These are phyloP conservation scores for Stephania yunnanensis DNA, from an alignment of 164 flowering plant species.

Conservation along the genomic window DNA sequence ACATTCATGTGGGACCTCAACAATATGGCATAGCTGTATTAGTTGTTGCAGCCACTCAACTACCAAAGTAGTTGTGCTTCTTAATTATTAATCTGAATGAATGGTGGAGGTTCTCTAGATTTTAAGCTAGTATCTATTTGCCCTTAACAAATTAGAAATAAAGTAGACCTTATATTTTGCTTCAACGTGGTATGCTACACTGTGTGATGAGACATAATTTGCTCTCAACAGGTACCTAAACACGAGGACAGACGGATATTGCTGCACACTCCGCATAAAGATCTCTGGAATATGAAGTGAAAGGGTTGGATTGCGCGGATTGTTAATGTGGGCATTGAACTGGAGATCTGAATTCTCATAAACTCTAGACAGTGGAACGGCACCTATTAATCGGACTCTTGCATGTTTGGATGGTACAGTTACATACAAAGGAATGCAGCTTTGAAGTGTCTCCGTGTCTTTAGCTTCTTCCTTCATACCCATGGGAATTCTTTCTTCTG, in stretches of 20 bases:
- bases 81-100: background rate
- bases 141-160: background rate
- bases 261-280: background rate
- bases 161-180: background rate
- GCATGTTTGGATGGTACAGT: background rate
- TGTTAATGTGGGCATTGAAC: too few relatives aligned
- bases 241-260: background rate
- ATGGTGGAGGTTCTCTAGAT: background rate
- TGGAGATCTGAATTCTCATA: too few relatives aligned
- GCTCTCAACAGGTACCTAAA: background rate
- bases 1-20: background rate
- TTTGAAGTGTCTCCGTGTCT: background rate
- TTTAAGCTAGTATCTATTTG: background rate
- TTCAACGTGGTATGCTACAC: background rate
- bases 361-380: too few relatives aligned
- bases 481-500: background rate
- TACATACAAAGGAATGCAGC: background rate
- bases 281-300: background rate
- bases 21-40: background rate
- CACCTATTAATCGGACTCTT: too few relatives aligned
- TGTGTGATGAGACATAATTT: background rate
- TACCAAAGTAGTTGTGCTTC: background rate
- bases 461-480: background rate
- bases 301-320: background rate
- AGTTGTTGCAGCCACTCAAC: background rate